Evolutionary conservation across 176 grass and related monocot genomes (phyloP).

Genomic region (Carex littledalei): DNA sequence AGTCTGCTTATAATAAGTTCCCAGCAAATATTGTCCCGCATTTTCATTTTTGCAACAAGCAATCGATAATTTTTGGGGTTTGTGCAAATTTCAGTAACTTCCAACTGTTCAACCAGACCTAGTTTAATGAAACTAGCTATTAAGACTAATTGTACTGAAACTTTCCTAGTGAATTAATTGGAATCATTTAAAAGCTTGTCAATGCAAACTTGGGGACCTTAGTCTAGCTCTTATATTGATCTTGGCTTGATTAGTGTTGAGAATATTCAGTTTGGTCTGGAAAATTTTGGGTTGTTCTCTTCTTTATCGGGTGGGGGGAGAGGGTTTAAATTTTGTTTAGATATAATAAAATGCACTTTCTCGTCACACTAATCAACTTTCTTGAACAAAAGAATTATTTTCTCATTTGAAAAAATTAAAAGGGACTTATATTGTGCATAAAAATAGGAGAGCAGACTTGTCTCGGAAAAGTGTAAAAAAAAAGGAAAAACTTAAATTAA

Average conservation of each 20-base stretch:
- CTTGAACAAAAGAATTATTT: not conserved
- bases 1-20: not conserved
- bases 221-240: not conserved
- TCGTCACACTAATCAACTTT: not conserved
- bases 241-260: not conserved
- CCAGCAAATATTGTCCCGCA: not conserved
- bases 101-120: not conserved
- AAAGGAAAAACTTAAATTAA: not conserved
- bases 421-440: not conserved
- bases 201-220: not conserved
- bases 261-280: not conserved
- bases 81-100: not conserved
- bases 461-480: not conserved
- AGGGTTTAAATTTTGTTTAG: not conserved
- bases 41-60: not conserved
- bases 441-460: not conserved
- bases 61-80: not conserved
- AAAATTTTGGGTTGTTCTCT: not conserved
- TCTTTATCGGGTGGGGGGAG: not conserved
- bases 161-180: not conserved
- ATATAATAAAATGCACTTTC: not conserved
- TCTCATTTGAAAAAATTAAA: not conserved
- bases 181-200: not conserved
- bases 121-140: not conserved
- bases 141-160: not conserved